Evolutionary conservation across 164 flowering plant genomes (phyloP), one percentile per base, ranked within the genome.

Genomic region (Nymphaea colorata): DNA sequence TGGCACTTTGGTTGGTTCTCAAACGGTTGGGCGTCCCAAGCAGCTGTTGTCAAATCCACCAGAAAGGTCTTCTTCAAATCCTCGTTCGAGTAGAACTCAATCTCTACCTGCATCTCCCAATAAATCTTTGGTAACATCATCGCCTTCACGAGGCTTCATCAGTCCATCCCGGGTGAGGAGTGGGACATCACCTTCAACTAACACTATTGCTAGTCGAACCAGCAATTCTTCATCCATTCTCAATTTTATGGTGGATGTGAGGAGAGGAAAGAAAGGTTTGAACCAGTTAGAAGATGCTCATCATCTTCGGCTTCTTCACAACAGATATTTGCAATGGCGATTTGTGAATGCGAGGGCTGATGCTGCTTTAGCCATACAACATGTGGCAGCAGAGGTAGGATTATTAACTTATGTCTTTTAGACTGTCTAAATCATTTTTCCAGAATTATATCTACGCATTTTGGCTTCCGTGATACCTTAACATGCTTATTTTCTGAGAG

Each of bases 231-330:
- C 83, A 68, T 88, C 99, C 64, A 91, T 91, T 65, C 95, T 91
- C 64, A 91, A 85, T 75, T 94, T 86, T 76, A 72, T 85, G 44
- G 86, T 85, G 3, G 96, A 91, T 80, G 73, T 84, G 67, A 84
- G 79, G 70, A 88, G 84, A 73, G 88, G 93, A 45, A 90, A 85
- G 80, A 94, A 87, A 73, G 79, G 79, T 55, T 78, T 80, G 51
- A 83, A 76, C 76, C 84, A 81, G 70, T 73, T 88, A 16, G 97
- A 94, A 81, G 97, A 94, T 74, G 97, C 82, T 72, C 99, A 91
- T 81, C 92, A 86, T 67, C 75, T 94, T 64, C 81, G 94, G 68
- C 72, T 91, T 55, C 71, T 90, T 47, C 83, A 91, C 71, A 94
- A 94, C 75, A 86, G 91, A 79, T 78, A 78, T 68, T 75, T 90